Percentiles rank a stretch among this genome's conserved stretches.
Evolutionary conservation across 2,329 filamentous ascomycete species (phyloP).

Genomic region (Corynespora cassiicola): DNA sequence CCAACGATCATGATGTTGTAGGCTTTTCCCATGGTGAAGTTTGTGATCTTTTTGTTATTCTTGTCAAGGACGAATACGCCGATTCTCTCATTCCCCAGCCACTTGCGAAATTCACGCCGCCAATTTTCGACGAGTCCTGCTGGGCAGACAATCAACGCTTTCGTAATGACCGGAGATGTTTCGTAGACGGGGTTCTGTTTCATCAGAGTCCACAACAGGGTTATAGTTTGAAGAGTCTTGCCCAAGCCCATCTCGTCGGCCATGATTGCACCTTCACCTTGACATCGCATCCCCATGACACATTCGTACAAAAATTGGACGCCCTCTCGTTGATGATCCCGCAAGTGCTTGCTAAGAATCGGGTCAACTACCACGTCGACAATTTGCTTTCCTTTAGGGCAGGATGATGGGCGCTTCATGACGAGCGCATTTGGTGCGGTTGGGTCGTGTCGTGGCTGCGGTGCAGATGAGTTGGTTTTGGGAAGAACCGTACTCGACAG

Average conservation of each 20-base stretch:
- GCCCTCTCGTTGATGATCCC: constrained; percentile 73
- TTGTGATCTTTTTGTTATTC: constrained; percentile 66
- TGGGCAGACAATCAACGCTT: constrained; percentile 75
- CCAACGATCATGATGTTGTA: constrained; percentile 78
- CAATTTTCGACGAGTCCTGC: constrained; percentile 76
- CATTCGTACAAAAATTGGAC: constrained; percentile 77
- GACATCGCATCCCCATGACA: constrained; percentile 73
- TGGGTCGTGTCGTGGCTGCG: constrained; percentile 71
- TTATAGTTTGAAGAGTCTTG: constrained; percentile 76
- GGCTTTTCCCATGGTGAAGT: constrained; percentile 72
- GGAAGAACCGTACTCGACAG: constrained; percentile 59
- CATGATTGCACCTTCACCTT: constrained; percentile 72
- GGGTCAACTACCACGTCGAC: constrained; percentile 79
- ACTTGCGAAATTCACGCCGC: constrained; percentile 75
- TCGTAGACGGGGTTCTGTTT: constrained; percentile 74
- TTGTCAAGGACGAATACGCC: constrained; percentile 69
- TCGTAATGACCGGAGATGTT: constrained; percentile 67
- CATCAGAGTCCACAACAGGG: constrained; percentile 73
- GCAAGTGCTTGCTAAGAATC: constrained; percentile 65
- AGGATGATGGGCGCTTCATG: constrained; percentile 66
- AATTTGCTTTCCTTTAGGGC: constrained; percentile 67
- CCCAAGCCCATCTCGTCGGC: constrained; percentile 80
- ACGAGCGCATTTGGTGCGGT: constrained; percentile 65
- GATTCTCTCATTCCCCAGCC: constrained; percentile 73
- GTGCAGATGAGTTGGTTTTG: constrained; percentile 53